phyloP scores from a whole-genome alignment of 163 green algal genomes.

The Smithsoniella earleae region DNA sequence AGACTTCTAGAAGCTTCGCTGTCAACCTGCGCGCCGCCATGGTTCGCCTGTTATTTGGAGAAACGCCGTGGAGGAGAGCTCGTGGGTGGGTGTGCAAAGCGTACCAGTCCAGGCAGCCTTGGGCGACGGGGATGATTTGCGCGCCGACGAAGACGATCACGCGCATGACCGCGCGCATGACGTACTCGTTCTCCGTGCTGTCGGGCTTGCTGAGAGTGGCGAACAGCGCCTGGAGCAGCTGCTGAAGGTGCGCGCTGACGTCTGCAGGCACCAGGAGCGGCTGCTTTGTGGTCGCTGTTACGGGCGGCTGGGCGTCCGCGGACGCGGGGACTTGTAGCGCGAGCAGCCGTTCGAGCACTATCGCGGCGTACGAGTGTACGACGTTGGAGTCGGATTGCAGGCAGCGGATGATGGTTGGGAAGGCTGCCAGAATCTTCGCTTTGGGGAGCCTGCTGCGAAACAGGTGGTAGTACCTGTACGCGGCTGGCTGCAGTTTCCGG shows the following conservation, averaged over 20 bases:
- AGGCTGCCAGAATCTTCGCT: constrained; percentile 48
- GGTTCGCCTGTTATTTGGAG: too few species aligned
- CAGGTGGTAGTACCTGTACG: constrained; percentile 11
- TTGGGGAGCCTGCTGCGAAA: constrained; percentile 51
- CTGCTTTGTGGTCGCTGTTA: constrained; percentile 24
- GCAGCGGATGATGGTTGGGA: constrained; percentile 59
- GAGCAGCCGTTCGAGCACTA: constrained; percentile 80
- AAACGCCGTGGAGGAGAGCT: too few species aligned
- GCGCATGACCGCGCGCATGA: constrained; percentile 87
- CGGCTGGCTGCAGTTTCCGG: neutral
- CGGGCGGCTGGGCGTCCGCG: too few species aligned
- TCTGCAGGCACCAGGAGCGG: constrained; percentile 28
- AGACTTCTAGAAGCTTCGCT: constrained; percentile 48
- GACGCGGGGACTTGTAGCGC: constrained; percentile 35
- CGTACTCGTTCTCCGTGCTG: constrained; percentile 90
- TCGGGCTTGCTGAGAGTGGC: constrained; percentile 66
- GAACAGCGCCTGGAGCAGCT: constrained; percentile 75
- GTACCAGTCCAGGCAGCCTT: constrained; percentile 34
- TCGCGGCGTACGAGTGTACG: constrained; percentile 95
- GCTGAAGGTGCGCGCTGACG: constrained; percentile 30
- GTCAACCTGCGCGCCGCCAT: constrained; percentile 14
- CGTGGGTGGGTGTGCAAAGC: too few species aligned
- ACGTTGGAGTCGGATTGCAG: constrained; percentile 69
- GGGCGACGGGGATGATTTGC: constrained; percentile 32
- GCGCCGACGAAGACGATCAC: constrained; percentile 66